Conservation (phyloP, 228 moss, liverwort and hornwort genomes). For the Sphagnum fallax region DNA sequence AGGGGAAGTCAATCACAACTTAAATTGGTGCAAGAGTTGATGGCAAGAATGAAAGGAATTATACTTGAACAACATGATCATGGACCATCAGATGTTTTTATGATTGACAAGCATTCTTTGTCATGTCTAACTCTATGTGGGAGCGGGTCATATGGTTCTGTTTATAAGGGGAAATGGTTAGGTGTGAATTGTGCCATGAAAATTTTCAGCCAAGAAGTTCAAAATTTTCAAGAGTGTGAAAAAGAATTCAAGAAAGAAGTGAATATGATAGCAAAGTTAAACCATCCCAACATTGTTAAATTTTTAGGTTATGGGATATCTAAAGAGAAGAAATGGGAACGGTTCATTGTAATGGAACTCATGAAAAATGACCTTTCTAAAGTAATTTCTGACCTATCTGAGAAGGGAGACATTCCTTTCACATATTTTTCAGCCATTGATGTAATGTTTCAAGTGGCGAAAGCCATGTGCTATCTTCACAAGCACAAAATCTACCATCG, state of each 20-base stretch:
- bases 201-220: conserved; percentile 1
- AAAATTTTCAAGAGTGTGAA: background rate
- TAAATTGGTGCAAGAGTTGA: too few relatives aligned
- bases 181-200: too few relatives aligned
- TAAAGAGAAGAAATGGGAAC: conserved; percentile 3
- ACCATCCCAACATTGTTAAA: conserved; percentile 17
- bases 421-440: conserved; percentile 14
- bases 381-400: background rate
- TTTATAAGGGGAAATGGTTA: too few relatives aligned
- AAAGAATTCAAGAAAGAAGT: conserved; percentile 11
- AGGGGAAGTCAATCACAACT: too few relatives aligned
- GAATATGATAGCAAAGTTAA: conserved; percentile 15
- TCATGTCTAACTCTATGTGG: too few relatives aligned
- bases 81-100: too few relatives aligned
- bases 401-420: background rate
- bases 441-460: conserved; percentile 18
- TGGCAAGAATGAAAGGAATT: too few relatives aligned
- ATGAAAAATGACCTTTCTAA: conserved; percentile 14
- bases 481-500: conserved; percentile 14
- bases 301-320: conserved; percentile 12
- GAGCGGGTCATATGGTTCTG: too few relatives aligned
- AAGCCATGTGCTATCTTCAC: conserved; percentile 23
- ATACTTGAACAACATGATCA: too few relatives aligned
- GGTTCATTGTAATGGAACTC: conserved; percentile 22
- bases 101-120: too few relatives aligned